Evolutionary conservation across 768 basidiomycete species (phyloP), one percentile per base, ranked within the genome.

Genomic region (Mycena venus): DNA sequence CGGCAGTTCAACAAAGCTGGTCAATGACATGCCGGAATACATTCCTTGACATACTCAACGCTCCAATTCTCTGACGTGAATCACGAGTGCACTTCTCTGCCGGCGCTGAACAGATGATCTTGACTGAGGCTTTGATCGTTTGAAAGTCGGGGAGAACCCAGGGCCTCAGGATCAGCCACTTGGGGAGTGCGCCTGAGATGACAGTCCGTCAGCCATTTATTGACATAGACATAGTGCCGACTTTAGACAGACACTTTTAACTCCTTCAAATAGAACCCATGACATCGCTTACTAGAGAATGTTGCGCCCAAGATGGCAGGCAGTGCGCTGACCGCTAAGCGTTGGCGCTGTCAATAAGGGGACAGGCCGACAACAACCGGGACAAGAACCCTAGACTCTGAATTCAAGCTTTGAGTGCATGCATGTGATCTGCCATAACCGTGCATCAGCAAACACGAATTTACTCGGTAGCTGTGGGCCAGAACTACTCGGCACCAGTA

Each of bases 41-140:
- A 63, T 63, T 63, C 62, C 42, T 63, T 63, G 62, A 49, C 62
- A 63, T 49, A 49, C 44, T 63, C 62, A 49, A 32, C 62, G 44
- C 62, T 63, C 29, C 31, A 32, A 63, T 63, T 17, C n/a, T 25
- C 62, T 44, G 44, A 63, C 62, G 62, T 63, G 62, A 62, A 62
- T 42, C 62, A 34, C 62, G 42, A 49, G 62, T 63, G 62, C 47
- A 47, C 62, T 63, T 63, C 62, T 49, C 62, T 49, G 62, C 44
- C 62, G 62, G 62, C 62, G 62, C 62, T 63, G 61, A 62, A 62
- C 62, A 47, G 49, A 63, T 63, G 62, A 47, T 63, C 62, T 63
- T 49, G 61, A 63, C 44, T 49, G 47, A 63, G 44, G 62, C 62
- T 47, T 63, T 63, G 62, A 63, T 63, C 62, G 62, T 47, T 63